Percentiles rank a stretch among this genome's conserved stretches.
Conservation (phyloP, 2,329 filamentous ascomycete genomes). For the Ophiostoma novo-ulmi region DNA sequence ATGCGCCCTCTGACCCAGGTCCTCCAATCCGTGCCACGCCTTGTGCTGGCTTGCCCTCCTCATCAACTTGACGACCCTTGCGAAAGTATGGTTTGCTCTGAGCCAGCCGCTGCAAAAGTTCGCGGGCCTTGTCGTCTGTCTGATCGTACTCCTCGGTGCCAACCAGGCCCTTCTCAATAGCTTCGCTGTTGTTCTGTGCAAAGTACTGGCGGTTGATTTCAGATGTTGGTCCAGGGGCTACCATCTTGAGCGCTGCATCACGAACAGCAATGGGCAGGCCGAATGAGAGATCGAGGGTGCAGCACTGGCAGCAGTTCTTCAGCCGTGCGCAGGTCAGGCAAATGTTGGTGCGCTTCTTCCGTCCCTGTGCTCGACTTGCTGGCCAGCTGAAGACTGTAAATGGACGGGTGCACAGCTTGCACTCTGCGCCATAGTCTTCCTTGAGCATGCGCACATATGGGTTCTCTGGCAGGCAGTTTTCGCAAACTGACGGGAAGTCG, state of each 20-base stretch:
- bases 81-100: slow-evolving; percentile 94
- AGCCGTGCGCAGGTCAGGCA: slow-evolving; percentile 93
- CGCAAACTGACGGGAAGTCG: slow-evolving; percentile 82
- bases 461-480: slow-evolving; percentile 91
- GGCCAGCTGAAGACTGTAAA: slow-evolving; percentile 97
- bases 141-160: slow-evolving; percentile 89
- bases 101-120: slow-evolving; percentile 76
- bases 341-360: slow-evolving; percentile 90
- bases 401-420: slow-evolving; percentile 84
- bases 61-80: slow-evolving; percentile 72
- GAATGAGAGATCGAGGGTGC: slow-evolving; percentile 96
- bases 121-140: slow-evolving; percentile 92
- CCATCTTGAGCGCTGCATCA: slow-evolving; percentile 96
- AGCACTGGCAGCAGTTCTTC: slow-evolving; percentile 98
- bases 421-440: slow-evolving; percentile 86
- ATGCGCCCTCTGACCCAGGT: not conserved
- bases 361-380: slow-evolving; percentile 76
- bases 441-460: slow-evolving; percentile 99
- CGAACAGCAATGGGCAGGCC: slow-evolving; percentile 90
- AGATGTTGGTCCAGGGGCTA: slow-evolving; percentile 85
- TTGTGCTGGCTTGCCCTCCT: slow-evolving; percentile 42
- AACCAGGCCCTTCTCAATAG: slow-evolving; percentile 80
- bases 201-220: slow-evolving; percentile 96
- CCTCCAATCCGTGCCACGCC: slow-evolving; percentile 31
- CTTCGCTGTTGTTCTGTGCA: slow-evolving; percentile 92